Evolutionary conservation across 129 eudicot genomes (phyloP).

Genomic region (Artemisia argyi): DNA sequence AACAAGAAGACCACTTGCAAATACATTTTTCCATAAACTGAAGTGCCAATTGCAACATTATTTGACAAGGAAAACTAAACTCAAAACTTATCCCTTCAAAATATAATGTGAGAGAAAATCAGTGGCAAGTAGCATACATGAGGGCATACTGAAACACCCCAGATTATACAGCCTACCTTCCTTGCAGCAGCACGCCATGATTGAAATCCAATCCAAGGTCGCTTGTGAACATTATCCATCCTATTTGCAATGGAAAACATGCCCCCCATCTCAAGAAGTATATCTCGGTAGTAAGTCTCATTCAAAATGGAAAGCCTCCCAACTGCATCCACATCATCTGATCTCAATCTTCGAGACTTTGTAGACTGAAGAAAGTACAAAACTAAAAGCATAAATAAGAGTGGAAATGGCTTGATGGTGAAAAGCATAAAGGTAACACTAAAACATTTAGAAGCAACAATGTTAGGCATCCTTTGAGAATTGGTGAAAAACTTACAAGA

Average conservation of each 20-base stretch:
- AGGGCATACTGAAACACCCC: constrained; percentile 10
- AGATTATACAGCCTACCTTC: constrained; percentile 48
- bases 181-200: constrained; percentile 97
- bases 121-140: constrained; percentile 4
- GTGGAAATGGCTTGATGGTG: not conserved
- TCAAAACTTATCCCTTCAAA: not conserved
- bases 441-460: too few species aligned
- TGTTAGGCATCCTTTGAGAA: constrained; percentile 1
- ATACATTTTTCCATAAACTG: constrained; percentile 8
- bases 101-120: not conserved
- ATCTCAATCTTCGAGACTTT: constrained; percentile 70
- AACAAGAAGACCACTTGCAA: constrained; percentile 9
- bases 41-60: constrained; percentile 3
- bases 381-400: constrained; percentile 22
- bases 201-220: constrained; percentile 98
- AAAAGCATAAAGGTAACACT: not conserved
- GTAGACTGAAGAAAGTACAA: constrained; percentile 48
- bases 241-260: constrained; percentile 89
- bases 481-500: constrained; percentile 59
- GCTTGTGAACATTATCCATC: constrained; percentile 79
- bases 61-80: constrained; percentile 8
- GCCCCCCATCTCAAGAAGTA: constrained; percentile 95
- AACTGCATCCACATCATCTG: constrained; percentile 97
- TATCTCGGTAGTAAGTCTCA: constrained; percentile 62
- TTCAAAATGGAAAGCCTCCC: constrained; percentile 75